Percentiles rank a stretch among this genome's conserved stretches.
Evolutionary conservation across 352 stramenopile species (phyloP).

Genomic region (Phytophthora citricola): DNA sequence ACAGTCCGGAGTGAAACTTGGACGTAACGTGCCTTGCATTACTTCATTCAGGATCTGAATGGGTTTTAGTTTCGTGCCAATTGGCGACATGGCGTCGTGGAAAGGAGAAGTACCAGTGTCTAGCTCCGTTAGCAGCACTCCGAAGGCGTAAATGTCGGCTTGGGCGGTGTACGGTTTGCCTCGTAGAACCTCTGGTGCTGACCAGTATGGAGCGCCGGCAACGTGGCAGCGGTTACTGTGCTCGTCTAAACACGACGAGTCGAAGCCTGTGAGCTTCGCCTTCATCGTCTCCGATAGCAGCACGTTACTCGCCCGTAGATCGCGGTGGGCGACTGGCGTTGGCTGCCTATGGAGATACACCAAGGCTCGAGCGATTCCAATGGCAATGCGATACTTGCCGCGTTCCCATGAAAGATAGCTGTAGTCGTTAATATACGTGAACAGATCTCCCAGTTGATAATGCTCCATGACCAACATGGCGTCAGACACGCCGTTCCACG

Average conservation of each 20-base stretch:
- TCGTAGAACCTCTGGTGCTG: slow-evolving; percentile 43
- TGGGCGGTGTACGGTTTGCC: slow-evolving; percentile 31
- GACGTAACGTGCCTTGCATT: slow-evolving; percentile 54
- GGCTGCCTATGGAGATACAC: slow-evolving; percentile 42
- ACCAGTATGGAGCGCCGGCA: slow-evolving; percentile 36
- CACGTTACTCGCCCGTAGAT: slow-evolving; percentile 50
- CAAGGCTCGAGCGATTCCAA: slow-evolving; percentile 41
- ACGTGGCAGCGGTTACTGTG: slow-evolving; percentile 23
- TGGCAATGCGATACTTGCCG: slow-evolving; percentile 37
- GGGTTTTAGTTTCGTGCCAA: slow-evolving; percentile 42
- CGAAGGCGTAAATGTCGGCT: slow-evolving; percentile 49
- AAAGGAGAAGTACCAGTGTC: slow-evolving; percentile 36
- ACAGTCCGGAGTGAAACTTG: slow-evolving; percentile 49
- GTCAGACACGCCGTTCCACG: slow-evolving; percentile 51
- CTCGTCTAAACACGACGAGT: slow-evolving; percentile 36
- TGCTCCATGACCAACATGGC: slow-evolving; percentile 45
- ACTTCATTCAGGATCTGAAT: slow-evolving; percentile 52
- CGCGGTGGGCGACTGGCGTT: slow-evolving; percentile 48
- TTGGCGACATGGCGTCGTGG: slow-evolving; percentile 30
- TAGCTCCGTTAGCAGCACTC: slow-evolving; percentile 48
- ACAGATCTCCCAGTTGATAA: slow-evolving; percentile 28
- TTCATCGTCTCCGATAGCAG: slow-evolving; percentile 34
- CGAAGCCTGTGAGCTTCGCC: slow-evolving; percentile 53
- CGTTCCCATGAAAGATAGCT: slow-evolving; percentile 26
- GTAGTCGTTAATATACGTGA: slow-evolving; percentile 22